These are phyloP conservation scores for Cryptococcus sp. DNA, from an alignment of 1,284 basidiomycete species.

Conservation along the genomic window DNA sequence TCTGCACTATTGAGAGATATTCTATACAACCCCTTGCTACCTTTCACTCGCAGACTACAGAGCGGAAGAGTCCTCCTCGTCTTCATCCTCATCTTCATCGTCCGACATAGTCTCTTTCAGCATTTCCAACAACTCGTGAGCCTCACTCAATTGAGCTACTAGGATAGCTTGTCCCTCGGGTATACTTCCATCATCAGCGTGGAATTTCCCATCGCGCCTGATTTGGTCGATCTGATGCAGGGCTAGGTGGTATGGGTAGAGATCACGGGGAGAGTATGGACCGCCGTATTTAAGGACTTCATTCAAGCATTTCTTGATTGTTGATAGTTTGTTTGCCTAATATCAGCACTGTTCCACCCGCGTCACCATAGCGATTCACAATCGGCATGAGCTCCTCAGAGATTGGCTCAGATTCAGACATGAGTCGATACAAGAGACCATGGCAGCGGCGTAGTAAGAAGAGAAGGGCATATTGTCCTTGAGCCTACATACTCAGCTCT, in stretches of 20 bases:
- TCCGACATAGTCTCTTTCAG: constrained; percentile 47
- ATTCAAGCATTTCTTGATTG: constrained; percentile 92
- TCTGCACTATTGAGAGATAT: no score
- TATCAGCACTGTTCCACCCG: constrained; percentile 2
- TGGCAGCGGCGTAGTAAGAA: constrained; percentile 93
- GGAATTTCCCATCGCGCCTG: constrained; percentile 88
- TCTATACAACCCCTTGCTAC: no score
- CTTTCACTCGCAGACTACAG: no score
- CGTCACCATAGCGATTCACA: constrained; percentile 52
- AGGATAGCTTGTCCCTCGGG: constrained; percentile 97
- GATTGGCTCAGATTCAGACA: constrained; percentile 98
- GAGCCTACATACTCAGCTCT: constrained; percentile 14
- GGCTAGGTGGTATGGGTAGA: constrained; percentile 96
- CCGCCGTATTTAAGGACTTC: constrained; percentile 97
- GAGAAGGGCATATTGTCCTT: constrained; percentile 61
- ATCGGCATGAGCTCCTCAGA: constrained; percentile 96
- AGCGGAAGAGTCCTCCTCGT: background rate
- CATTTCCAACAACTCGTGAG: constrained; percentile 92
- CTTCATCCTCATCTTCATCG: constrained; percentile 39
- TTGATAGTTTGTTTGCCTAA: constrained; percentile 87
- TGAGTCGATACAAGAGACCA: constrained; percentile 87
- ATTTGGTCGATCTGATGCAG: constrained; percentile 92
- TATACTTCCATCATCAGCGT: constrained; percentile 62
- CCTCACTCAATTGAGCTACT: constrained; percentile 92
- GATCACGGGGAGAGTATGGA: constrained; percentile 87